Conservation (phyloP, 768 basidiomycete genomes). For the Suillus decipiens region DNA sequence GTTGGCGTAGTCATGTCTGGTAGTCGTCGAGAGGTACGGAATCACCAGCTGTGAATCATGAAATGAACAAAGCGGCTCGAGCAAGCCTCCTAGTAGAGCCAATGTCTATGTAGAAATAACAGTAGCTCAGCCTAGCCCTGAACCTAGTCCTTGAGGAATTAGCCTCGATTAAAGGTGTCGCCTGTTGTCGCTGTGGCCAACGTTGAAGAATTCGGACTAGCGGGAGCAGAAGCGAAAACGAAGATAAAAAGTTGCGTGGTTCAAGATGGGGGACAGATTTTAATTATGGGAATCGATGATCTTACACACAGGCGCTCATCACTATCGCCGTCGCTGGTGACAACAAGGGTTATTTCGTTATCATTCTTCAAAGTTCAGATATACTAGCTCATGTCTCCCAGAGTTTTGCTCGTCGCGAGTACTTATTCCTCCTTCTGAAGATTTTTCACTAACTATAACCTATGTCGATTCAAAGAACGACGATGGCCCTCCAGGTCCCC, state of each 20-base stretch:
- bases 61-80: constrained; percentile 1
- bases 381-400: constrained; percentile 26
- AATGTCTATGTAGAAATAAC: constrained; percentile 2
- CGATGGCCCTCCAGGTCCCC: constrained; percentile 74
- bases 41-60: constrained; percentile 1
- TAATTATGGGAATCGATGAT: constrained; percentile 24
- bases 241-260: constrained; percentile 3
- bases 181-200: constrained; percentile 7
- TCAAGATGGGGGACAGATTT: constrained; percentile 14
- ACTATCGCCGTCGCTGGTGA: constrained; percentile 11
- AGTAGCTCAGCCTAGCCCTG: constrained; percentile 12
- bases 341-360: constrained; percentile 8
- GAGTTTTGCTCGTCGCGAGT: constrained; percentile 48
- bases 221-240: constrained; percentile 12
- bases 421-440: constrained; percentile 5
- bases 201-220: background rate
- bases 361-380: background rate
- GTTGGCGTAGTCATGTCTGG: constrained; percentile 24
- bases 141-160: background rate
- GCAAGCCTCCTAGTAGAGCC: background rate
- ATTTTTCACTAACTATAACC: background rate
- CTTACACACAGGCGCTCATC: constrained; percentile 13
- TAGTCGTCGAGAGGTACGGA: constrained; percentile 3
- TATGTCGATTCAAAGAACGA: constrained; percentile 58
- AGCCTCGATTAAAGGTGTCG: background rate